Conservation (phyloP, 257 asterid genomes). For the Forsythia suspensa region DNA sequence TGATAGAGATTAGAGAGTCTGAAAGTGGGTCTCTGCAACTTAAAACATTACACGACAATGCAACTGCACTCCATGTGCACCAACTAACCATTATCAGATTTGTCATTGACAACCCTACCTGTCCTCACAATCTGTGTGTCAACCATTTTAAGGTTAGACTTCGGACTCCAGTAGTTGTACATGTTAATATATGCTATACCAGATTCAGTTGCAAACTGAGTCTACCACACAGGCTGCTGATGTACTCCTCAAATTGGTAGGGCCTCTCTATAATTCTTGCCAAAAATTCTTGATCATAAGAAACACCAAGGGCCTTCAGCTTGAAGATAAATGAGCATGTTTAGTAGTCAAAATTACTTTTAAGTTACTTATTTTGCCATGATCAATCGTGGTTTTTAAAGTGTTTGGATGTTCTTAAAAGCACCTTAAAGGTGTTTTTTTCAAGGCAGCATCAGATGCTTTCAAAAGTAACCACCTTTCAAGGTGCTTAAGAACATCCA, state of each 20-base stretch:
- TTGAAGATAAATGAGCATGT: not conserved
- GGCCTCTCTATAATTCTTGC: not conserved
- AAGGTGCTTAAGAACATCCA: not conserved
- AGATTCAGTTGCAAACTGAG: not conserved
- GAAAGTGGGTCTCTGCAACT: slow-evolving; percentile 1
- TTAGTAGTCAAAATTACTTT: not conserved
- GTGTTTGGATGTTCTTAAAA: not conserved
- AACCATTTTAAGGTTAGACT: not conserved
- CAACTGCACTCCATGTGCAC: slow-evolving; percentile 37
- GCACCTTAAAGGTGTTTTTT: not conserved
- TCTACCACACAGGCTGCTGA: not conserved
- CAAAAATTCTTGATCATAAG: too few relatives aligned
- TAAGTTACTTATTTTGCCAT: not conserved
- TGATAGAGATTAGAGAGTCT: too few relatives aligned
- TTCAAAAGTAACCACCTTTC: not conserved
- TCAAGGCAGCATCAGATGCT: not conserved
- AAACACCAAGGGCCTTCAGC: not conserved
- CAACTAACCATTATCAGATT: slow-evolving; percentile 8
- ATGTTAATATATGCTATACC: not conserved
- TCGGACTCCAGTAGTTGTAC: not conserved
- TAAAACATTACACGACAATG: slow-evolving; percentile 24
- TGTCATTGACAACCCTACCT: not conserved
- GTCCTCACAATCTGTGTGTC: slow-evolving; percentile 3
- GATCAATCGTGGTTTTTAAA: not conserved
- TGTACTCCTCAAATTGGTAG: not conserved